Conservation (phyloP, 2,329 filamentous ascomycete genomes). For the Alternaria sp. region DNA sequence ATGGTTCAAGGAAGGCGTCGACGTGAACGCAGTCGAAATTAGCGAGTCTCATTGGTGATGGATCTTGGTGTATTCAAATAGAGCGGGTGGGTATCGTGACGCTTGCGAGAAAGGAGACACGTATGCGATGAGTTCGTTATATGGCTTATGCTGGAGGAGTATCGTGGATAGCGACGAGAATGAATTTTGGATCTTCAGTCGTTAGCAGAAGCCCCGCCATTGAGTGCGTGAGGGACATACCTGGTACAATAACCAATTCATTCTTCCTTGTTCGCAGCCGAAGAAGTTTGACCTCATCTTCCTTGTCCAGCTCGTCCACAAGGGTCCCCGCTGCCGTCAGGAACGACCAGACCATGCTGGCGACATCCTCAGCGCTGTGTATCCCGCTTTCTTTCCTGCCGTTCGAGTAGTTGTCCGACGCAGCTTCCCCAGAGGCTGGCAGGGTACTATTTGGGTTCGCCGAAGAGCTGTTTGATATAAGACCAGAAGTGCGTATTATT, state of each 20-base stretch:
- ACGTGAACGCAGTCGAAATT: conserved; percentile 72
- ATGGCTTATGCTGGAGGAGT: conserved; percentile 68
- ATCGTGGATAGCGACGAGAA: conserved; percentile 81
- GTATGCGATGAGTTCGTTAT: not conserved
- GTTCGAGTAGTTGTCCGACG: conserved; percentile 41
- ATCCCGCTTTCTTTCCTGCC: conserved; percentile 54
- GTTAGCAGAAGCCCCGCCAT: conserved; percentile 17
- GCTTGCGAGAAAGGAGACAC: conserved; percentile 4
- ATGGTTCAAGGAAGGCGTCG: conserved; percentile 73
- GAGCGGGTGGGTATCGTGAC: conserved; percentile 30
- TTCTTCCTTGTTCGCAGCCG: conserved; percentile 83
- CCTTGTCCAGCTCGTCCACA: conserved; percentile 74
- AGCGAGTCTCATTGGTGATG: conserved; percentile 69
- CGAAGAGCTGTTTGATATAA: conserved; percentile 66
- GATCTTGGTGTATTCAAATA: conserved; percentile 2
- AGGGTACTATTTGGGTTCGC: conserved; percentile 52
- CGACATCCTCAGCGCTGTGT: conserved; percentile 73
- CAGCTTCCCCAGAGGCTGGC: conserved; percentile 42
- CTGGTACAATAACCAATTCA: conserved; percentile 81
- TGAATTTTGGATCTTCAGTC: conserved; percentile 69
- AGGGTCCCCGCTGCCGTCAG: conserved; percentile 71
- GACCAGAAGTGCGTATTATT: conserved; percentile 76
- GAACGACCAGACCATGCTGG: conserved; percentile 77
- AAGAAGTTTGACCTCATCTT: conserved; percentile 80
- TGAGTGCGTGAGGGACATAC: conserved; percentile 38